Evolutionary conservation across 441 rosid species (phyloP), one percentile per base, ranked within the genome.

Genomic region (Arabidopsis hybrid): DNA sequence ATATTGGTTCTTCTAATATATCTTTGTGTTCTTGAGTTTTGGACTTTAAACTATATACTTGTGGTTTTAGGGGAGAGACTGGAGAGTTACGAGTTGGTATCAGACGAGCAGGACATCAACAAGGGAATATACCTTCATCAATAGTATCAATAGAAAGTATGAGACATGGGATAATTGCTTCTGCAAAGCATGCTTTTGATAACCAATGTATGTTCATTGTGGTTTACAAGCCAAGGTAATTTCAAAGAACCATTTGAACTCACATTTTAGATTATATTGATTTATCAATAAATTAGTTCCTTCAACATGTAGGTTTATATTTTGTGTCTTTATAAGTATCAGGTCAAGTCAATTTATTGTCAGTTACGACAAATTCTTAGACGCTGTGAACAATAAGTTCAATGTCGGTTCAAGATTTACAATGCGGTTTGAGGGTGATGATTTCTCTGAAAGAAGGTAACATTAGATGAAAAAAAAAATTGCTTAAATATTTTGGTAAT

Each of bases 141-240:
- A 21, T 21, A 21, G 26, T 21, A 21, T 21, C 26, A 21, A 21
- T 21, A 21, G 26, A 21, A 21, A 21, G 26, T 21, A 21, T 21
- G 26, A 21, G 26, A 21, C 26, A 21, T 21, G 26, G 26, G 26
- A 21, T 21, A 21, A 59, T 38, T 38, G 34, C 34, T 18, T 39
- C 6, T 6, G 14, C 3, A 18, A 0, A 10, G 10, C 21, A 60
- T 57, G 61, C 61, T 57, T 57, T 57, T 35, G 0, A 34, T 11
- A 60, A 18, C 14, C 7, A 38, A 10, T 34, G 42, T 57, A 34
- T 8, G 13, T 57, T 57, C 14, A 1, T 35, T 14, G 26, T 57
- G 7, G 12, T 57, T 9, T 57, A 34, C 12, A 34, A 35, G 7
- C 61, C 61, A 57, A 57, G 61, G 42, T 57, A n/a, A 57, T 57